A percentile compares a stretch with the other conserved stretches of the same genome.
phyloP scores from a whole-genome alignment of 345 rosid species.

The Aquilaria sinensis region DNA sequence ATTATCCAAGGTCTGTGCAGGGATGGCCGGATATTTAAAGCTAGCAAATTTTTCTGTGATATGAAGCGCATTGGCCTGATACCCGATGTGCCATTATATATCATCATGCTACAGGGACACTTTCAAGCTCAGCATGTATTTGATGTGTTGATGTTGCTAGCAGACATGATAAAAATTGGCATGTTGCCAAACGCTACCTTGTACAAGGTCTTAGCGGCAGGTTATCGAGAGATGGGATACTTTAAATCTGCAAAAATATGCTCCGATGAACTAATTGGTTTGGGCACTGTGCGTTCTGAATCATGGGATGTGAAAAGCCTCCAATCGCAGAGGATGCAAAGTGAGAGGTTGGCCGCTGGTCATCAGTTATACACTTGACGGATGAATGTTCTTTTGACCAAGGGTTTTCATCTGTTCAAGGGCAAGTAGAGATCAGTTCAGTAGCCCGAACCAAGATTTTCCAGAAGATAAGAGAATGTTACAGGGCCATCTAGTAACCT shows the following conservation, averaged over 20 bases:
- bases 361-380: not conserved
- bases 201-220: slow-evolving; percentile 25
- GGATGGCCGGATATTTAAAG: slow-evolving; percentile 48
- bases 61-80: slow-evolving; percentile 43
- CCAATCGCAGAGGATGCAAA: not conserved
- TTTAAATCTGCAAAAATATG: slow-evolving; percentile 29
- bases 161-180: slow-evolving; percentile 64
- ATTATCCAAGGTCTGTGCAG: slow-evolving; percentile 54
- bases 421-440: too few species aligned
- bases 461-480: too few species aligned
- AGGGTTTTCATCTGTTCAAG: too few species aligned
- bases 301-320: not conserved
- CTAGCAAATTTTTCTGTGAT: slow-evolving; percentile 41
- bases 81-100: slow-evolving; percentile 34
- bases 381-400: not conserved
- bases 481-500: too few species aligned
- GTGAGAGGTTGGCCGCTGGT: not conserved
- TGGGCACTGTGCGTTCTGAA: slow-evolving; percentile 2
- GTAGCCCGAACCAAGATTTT: not conserved
- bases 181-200: slow-evolving; percentile 33
- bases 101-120: slow-evolving; percentile 34
- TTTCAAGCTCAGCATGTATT: slow-evolving; percentile 36
- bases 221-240: slow-evolving; percentile 42
- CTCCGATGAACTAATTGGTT: slow-evolving; percentile 21
- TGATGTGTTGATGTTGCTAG: slow-evolving; percentile 55